Base-by-base conservation (phyloP, 768 basidiomycete species). In the Mycena crocata region DNA sequence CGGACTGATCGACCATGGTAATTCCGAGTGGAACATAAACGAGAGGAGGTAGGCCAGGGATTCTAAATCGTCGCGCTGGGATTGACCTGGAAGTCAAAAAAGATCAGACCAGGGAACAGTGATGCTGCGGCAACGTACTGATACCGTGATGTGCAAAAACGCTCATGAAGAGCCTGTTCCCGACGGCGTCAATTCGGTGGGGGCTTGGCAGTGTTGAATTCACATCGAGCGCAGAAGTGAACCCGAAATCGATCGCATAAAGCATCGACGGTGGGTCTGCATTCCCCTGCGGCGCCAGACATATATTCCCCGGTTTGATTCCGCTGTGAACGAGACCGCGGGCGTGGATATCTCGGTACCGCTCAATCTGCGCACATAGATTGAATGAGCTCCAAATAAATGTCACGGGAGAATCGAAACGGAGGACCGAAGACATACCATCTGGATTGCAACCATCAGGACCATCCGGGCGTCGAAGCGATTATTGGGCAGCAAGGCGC, bases 51-150 rank as follows among this genome's bases (percentile, higher is more conserved):
- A 80, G 3, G 75, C 80, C 23, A 81, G 69, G 10, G 78, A 77
- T 58, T 82, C 80, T 21, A 82, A 69, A 55, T 81, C 78, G 66
- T 81, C 79, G 34, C 78, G 71, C 44, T 77, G 77, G n/a, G 77
- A 78, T 56, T 77, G 78, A 26, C 72, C 79, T 79, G 35, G 46
- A 17, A 28, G 23, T 6, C 51, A 6, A 5, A 52, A 12, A 7
- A 8, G 45, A 28, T 46, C 45, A 46, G 24, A n/a, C 3, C 32
- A 35, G 23, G 26, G 48, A 28, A n/a, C 44, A 39, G 23, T 34
- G 34, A 23, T 34, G 17, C 6, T 3, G 7, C 19, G 44, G 35
- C n/a, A 50, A 68, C 51, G 17, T 64, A 80, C 78, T 75, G 42
- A 80, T 74, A 1, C 77, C 76, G 44, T 76, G 75, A 48, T 79